Conservation (phyloP, 2,329 filamentous ascomycete species). For the Ophiostoma quercus region DNA sequence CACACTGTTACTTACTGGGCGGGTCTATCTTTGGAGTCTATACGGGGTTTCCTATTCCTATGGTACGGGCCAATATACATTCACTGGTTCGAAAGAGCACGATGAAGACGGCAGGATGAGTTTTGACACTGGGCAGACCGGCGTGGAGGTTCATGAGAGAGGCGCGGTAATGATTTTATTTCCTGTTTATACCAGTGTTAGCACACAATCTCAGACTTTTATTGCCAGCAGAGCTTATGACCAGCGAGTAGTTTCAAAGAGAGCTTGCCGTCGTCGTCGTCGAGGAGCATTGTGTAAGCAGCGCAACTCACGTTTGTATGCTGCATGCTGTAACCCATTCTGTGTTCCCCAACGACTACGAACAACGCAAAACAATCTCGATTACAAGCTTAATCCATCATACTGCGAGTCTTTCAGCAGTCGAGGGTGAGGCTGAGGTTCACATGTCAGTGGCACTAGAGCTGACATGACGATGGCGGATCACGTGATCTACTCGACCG, state of each 20-base stretch:
- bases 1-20: background rate
- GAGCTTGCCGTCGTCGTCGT: background rate
- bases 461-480: background rate
- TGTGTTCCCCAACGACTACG: background rate
- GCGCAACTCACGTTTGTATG: background rate
- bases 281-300: background rate
- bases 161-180: constrained; percentile 1
- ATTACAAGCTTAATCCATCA: background rate
- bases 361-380: background rate
- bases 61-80: constrained; percentile 9
- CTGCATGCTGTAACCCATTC: no score
- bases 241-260: background rate
- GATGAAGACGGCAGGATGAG: background rate
- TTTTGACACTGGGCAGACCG: background rate
- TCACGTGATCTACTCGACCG: background rate
- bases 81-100: background rate
- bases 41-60: background rate
- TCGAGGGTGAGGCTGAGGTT: background rate
- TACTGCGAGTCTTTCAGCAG: no score
- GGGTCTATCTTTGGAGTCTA: constrained; percentile 13
- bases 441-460: background rate
- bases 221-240: background rate
- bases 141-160: background rate
- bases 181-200: constrained; percentile 11
- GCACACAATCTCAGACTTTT: background rate